phyloP scores from a whole-genome alignment of 495 filamentous ascomycete species.

The Alectoria sarmentosa region DNA sequence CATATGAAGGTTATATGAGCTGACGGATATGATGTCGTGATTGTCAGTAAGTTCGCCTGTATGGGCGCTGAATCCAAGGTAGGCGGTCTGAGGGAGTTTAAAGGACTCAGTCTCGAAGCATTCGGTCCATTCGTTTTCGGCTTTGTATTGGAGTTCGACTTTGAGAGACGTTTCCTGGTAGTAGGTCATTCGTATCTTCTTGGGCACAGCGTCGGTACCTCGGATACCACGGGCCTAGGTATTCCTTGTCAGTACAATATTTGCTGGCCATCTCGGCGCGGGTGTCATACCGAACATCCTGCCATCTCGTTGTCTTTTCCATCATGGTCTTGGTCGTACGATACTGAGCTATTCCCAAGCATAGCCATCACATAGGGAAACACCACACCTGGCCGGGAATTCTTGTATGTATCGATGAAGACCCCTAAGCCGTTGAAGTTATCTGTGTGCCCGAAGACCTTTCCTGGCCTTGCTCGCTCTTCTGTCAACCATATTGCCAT shows the following conservation, averaged over 20 bases:
- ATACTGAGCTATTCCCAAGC: constrained; percentile 83
- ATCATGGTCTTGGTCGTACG: constrained; percentile 91
- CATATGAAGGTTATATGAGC: constrained; percentile 85
- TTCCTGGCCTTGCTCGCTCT: constrained; percentile 70
- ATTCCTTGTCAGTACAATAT: constrained; percentile 7
- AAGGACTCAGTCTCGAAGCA: constrained; percentile 77
- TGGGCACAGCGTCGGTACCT: constrained; percentile 56
- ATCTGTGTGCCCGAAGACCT: constrained; percentile 84
- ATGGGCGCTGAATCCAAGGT: constrained; percentile 92
- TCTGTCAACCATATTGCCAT: constrained; percentile 99
- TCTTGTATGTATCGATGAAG: constrained; percentile 99
- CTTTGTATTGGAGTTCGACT: constrained; percentile 90
- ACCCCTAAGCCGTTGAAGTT: constrained; percentile 91
- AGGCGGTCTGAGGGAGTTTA: constrained; percentile 81
- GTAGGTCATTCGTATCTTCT: constrained; percentile 85
- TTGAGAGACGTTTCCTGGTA: constrained; percentile 92
- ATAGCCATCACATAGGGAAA: constrained; percentile 99
- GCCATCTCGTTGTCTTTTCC: constrained; percentile 89
- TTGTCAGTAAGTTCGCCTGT: constrained; percentile 96
- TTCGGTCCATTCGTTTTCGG: constrained; percentile 74
- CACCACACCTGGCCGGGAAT: constrained; percentile 88
- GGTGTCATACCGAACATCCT: constrained; percentile 71
- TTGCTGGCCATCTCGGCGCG: background rate
- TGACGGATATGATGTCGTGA: constrained; percentile 90
- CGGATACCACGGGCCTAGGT: constrained; percentile 78